Conservation (phyloP, 768 basidiomycete genomes). For the Trametes coccinea region DNA sequence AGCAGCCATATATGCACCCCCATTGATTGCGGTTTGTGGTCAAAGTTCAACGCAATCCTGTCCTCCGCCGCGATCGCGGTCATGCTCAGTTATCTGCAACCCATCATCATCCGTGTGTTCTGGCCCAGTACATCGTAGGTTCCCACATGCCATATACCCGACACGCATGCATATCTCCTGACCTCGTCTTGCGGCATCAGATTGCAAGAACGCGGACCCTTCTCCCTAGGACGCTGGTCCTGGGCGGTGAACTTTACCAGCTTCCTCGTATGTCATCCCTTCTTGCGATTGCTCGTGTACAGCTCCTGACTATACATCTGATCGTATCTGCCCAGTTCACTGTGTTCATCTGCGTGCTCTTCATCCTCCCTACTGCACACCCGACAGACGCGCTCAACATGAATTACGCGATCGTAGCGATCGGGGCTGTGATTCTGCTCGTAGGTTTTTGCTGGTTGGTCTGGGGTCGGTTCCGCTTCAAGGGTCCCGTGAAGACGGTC, state of each 20-base stretch:
- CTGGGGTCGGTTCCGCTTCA: slow-evolving; percentile 49
- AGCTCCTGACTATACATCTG: background rate
- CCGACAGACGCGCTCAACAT: slow-evolving; percentile 52
- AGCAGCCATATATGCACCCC: background rate
- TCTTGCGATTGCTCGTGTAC: background rate
- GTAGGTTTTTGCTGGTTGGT: slow-evolving; percentile 47
- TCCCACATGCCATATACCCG: background rate
- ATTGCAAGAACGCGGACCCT: slow-evolving; percentile 50
- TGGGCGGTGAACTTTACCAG: slow-evolving; percentile 52
- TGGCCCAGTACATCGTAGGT: slow-evolving; percentile 50
- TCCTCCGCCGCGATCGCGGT: slow-evolving; percentile 58
- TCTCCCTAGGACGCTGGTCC: slow-evolving; percentile 53
- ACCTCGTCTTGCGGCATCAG: slow-evolving; percentile 29
- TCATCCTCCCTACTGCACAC: slow-evolving; percentile 55
- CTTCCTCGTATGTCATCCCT: slow-evolving; percentile 39
- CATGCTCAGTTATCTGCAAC: slow-evolving; percentile 59
- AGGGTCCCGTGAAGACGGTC: slow-evolving; percentile 46
- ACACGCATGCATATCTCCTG: background rate
- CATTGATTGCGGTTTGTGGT: background rate
- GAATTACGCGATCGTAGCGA: slow-evolving; percentile 59
- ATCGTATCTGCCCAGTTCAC: slow-evolving; percentile 40
- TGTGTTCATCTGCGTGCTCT: slow-evolving; percentile 53
- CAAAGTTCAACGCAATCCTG: slow-evolving; percentile 54
- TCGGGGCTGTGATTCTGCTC: slow-evolving; percentile 48
- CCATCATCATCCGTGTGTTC: slow-evolving; percentile 57